A percentile compares a stretch with the other conserved stretches of the same genome.
phyloP scores from a whole-genome alignment of 2,329 filamentous ascomycete genomes.

The Neonectria faginata region DNA sequence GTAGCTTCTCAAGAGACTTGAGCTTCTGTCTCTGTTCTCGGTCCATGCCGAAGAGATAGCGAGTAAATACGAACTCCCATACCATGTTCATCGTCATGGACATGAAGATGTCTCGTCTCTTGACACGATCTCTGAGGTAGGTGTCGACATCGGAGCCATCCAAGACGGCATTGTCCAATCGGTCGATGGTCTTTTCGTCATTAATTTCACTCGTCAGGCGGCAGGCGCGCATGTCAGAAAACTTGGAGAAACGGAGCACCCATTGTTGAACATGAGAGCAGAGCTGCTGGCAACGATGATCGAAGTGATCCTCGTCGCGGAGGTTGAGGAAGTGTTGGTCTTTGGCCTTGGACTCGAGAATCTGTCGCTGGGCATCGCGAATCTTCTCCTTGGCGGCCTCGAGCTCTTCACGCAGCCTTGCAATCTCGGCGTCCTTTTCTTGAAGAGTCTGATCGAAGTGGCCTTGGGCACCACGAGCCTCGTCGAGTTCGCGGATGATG shows the following conservation, averaged over 20 bases:
- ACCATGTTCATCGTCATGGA: constrained; percentile 99
- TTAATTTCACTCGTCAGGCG: constrained; percentile 85
- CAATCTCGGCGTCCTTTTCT: constrained; percentile 87
- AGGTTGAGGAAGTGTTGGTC: constrained; percentile 81
- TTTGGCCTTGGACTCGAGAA: constrained; percentile 68
- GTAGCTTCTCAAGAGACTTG: constrained; percentile 92
- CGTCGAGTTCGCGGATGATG: constrained; percentile 75
- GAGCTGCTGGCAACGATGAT: constrained; percentile 91
- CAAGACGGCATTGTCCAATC: constrained; percentile 92
- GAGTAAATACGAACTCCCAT: constrained; percentile 98
- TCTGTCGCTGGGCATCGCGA: constrained; percentile 63
- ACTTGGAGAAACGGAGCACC: constrained; percentile 97
- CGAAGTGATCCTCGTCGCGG: constrained; percentile 94
- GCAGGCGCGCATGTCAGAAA: constrained; percentile 91
- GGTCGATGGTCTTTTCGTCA: constrained; percentile 92
- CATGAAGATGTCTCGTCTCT: constrained; percentile 95
- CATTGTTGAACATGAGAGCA: constrained; percentile 97
- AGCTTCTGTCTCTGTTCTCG: constrained; percentile 97
- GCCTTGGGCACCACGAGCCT: constrained; percentile 72
- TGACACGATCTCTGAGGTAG: constrained; percentile 88
- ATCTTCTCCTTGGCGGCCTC: constrained; percentile 76
- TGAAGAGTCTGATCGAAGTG: constrained; percentile 74
- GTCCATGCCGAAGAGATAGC: constrained; percentile 99
- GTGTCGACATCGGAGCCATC: constrained; percentile 93
- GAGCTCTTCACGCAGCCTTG: constrained; percentile 80